Evolutionary conservation across 352 stramenopile species (phyloP), one percentile per base, ranked within the genome.

Genomic region (Phytopythium montanum): DNA sequence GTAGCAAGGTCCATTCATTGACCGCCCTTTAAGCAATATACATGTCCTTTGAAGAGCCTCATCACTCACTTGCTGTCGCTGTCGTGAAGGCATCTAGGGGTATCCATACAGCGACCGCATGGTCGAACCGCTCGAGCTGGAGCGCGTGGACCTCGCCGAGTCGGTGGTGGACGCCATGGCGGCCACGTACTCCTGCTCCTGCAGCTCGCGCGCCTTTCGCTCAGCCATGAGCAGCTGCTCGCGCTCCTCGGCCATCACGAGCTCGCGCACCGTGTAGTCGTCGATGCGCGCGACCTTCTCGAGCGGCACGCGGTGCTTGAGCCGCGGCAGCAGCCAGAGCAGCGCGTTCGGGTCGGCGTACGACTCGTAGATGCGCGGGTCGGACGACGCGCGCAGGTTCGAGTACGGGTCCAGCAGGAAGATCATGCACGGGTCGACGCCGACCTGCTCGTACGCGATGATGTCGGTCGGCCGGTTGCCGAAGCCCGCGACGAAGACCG

Each of bases 331-430:
- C 45, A 94, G 38, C 85, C 85, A 94, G 34, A 94, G 62, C 56
- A 94, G 52, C 21, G 81, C 79, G 44, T 92, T 92, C 33, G 85
- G 85, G 39, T 94, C 85, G n/a, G 70, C 69, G 60, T 94, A 94
- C 26, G 82, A 92, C 42, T 88, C 80, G 65, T 85, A 94, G n/a
- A 87, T 73, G 41, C 79, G 75, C 49, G 76, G 69, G 26, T 88
- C 72, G 0, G 78, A 79, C 38, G 72, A 78, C 16, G 80, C 75
- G 59, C 80, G 82, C 1, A 94, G 51, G 59, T 85, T 88, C 55
- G 85, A 94, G 62, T 89, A 88, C 62, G 85, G 70, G 56, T 94
- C 82, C 31, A 94, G 75, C 75, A 94, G 79, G 64, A 92, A 94
- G 54, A 94, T 91, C 31, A 87, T 60, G 23, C 75, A 71, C 9